These are phyloP conservation scores for Tagetes patula DNA, from an alignment of 129 eudicot genomes.

Conservation along the genomic window DNA sequence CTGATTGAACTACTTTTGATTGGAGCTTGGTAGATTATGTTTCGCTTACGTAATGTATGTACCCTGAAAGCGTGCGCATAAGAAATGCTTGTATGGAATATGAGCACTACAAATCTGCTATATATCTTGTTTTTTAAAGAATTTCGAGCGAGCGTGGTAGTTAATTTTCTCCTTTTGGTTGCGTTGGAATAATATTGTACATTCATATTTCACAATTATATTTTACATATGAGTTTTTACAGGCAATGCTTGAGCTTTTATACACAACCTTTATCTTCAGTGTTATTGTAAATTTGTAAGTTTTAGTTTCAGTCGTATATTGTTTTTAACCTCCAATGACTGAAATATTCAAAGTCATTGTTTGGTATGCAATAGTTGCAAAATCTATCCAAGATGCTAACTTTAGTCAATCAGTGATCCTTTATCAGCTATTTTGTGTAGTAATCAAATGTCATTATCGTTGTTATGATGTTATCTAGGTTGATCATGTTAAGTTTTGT, in stretches of 20 bases:
- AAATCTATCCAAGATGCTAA: conserved; percentile 55
- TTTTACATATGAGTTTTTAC: conserved; percentile 40
- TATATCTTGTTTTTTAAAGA: background rate
- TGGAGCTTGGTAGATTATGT: conserved; percentile 61
- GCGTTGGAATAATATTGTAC: background rate
- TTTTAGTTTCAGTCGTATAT: conserved; percentile 2
- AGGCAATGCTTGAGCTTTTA: conserved; percentile 90
- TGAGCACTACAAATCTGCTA: conserved; percentile 11
- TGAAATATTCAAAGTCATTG: too few species aligned
- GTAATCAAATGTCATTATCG: conserved; percentile 41
- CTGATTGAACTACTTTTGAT: conserved; percentile 58
- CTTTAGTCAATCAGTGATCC: conserved; percentile 80
- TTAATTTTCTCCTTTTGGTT: background rate
- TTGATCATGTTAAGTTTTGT: background rate
- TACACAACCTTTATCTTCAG: conserved; percentile 78
- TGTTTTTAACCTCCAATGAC: too few species aligned
- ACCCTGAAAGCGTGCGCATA: background rate
- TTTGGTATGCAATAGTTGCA: background rate
- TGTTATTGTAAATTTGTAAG: conserved; percentile 87
- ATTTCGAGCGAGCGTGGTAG: background rate
- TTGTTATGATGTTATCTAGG: conserved; percentile 1
- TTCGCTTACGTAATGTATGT: conserved; percentile 64
- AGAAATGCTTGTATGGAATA: background rate
- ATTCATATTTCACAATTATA: background rate
- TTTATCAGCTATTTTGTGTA: conserved; percentile 81